Conservation (phyloP, 805 yeast genomes). For the Phaffomyces opuntiae region DNA sequence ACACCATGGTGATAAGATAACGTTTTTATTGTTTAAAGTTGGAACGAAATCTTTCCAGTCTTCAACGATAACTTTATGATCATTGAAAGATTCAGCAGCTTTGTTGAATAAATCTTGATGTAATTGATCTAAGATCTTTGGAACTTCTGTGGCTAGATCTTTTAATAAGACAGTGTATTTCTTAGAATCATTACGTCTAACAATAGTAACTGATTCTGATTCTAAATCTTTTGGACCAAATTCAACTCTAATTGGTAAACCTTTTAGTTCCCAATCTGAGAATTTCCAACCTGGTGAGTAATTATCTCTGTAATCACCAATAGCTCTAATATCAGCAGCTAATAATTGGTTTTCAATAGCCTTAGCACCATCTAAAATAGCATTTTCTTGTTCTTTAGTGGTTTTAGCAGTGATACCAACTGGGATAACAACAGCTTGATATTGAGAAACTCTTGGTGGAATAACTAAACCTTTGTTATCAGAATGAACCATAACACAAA, state of each 20-base stretch:
- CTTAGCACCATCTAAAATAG: conserved; percentile 63
- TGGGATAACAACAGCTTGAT: conserved; percentile 88
- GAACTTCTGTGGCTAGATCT: conserved; percentile 59
- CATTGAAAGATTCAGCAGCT: conserved; percentile 80
- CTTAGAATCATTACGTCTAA: conserved; percentile 84
- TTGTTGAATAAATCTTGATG: conserved; percentile 65
- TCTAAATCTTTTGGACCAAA: conserved; percentile 94
- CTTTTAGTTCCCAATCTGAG: conserved; percentile 94
- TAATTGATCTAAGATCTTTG: conserved; percentile 73
- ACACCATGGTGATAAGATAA: conserved; percentile 96
- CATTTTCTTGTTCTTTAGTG: conserved; percentile 62
- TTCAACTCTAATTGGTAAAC: conserved; percentile 90
- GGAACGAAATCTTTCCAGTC: conserved; percentile 93
- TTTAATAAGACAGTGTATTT: conserved; percentile 62
- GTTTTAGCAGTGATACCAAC: conserved; percentile 92
- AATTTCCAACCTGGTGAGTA: conserved; percentile 99
- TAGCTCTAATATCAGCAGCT: conserved; percentile 61
- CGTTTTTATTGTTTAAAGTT: conserved; percentile 82
- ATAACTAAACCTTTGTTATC: conserved; percentile 97
- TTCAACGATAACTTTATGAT: conserved; percentile 74
- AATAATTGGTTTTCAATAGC: conserved; percentile 57
- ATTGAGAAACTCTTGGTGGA: conserved; percentile 95
- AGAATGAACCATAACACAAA: conserved; percentile 97
- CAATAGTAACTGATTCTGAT: conserved; percentile 73
- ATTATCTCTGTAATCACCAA: conserved; percentile 85